Base-by-base conservation (phyloP, 306 rosid species). In the Inga leiocalycina region DNA sequence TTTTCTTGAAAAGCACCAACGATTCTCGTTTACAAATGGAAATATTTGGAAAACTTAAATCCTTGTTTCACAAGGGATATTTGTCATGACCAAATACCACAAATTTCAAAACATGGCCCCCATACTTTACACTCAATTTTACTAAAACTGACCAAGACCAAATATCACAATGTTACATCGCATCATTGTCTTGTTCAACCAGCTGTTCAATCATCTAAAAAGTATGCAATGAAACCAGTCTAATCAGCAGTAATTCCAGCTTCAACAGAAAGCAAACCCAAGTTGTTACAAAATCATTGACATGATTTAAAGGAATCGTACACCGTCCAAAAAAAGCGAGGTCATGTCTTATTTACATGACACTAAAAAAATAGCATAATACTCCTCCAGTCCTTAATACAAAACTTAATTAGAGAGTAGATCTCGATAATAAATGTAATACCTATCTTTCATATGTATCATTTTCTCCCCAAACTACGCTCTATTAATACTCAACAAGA, bases 331-430 rank as follows among this genome's bases (percentile, higher is more conserved):
- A 22, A 49, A 19, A n/a, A 9, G 10, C 10, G 62, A 65, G 74
- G 39, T 79, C 81, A 70, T 41, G 61, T 46, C 79, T 34, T 64
- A 79, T 83, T 87, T 83, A 84, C 87, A 81, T 56, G 78, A 51
- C 75, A 80, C 74, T 45, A 72, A 57, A 78, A 51, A 79, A 17
- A 48, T 4, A 20, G 9, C 4, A 52, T 17, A 59, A 72, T 59
- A 6, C 8, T 39, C 43, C 43, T 39, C 8, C 1, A 0, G 43
- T 39, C 0, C 8, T 39, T 39, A 0, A 39, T 6, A 2, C 6
- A 39, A 7, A 2, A 39, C 43, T 1, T 39, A 39, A 39, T 39
- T 39, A 39, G 8, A 39, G 43, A 39, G 8, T 39, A 5, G 43
- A 39, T 39, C 0, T 39, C 4, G 1, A 0, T 6, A 0, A 39